A percentile compares a stretch with the other conserved stretches of the same genome.
phyloP scores from a whole-genome alignment of 805 yeast species.

The Wickerhamomyces queroliae region DNA sequence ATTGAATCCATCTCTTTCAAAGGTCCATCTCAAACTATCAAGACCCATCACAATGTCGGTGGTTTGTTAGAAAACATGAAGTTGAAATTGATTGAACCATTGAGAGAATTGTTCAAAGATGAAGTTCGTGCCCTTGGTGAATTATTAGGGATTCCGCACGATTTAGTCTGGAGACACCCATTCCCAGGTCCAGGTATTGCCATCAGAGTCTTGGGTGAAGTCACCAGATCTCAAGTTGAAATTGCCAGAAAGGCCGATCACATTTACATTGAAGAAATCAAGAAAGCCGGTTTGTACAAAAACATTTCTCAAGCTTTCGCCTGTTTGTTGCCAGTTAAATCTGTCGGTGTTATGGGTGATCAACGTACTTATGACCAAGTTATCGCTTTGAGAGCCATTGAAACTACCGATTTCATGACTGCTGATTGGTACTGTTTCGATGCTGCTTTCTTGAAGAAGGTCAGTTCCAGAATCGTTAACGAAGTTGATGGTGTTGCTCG shows the following conservation, averaged over 20 bases:
- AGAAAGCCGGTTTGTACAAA: conserved; percentile 85
- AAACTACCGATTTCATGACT: conserved; percentile 98
- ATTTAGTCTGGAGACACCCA: conserved; percentile 99
- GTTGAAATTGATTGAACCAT: conserved; percentile 95
- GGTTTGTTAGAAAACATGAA: conserved; percentile 98
- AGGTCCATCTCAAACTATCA: conserved; percentile 99
- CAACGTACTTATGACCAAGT: conserved; percentile 99
- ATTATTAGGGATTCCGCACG: conserved; percentile 91
- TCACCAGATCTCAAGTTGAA: conserved; percentile 85
- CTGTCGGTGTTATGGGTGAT: conserved; percentile 99
- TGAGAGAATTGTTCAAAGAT: conserved; percentile 97
- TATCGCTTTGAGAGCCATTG: conserved; percentile 97
- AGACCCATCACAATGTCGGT: conserved; percentile 99
- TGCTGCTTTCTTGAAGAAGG: conserved; percentile 84
- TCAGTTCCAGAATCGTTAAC: conserved; percentile 93
- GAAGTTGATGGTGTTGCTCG: conserved; percentile 99
- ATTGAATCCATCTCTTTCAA: conserved; percentile 98
- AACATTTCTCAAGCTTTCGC: conserved; percentile 98
- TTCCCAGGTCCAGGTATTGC: conserved; percentile 99
- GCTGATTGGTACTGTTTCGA: conserved; percentile 98
- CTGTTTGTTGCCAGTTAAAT: conserved; percentile 91
- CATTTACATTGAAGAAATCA: conserved; percentile 95
- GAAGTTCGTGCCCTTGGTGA: conserved; percentile 97
- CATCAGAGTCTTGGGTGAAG: conserved; percentile 96
- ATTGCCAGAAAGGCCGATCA: conserved; percentile 97